Evolutionary conservation across 1,284 basidiomycete genomes (phyloP).

Genomic region (Cutaneotrichosporon dermatis): DNA sequence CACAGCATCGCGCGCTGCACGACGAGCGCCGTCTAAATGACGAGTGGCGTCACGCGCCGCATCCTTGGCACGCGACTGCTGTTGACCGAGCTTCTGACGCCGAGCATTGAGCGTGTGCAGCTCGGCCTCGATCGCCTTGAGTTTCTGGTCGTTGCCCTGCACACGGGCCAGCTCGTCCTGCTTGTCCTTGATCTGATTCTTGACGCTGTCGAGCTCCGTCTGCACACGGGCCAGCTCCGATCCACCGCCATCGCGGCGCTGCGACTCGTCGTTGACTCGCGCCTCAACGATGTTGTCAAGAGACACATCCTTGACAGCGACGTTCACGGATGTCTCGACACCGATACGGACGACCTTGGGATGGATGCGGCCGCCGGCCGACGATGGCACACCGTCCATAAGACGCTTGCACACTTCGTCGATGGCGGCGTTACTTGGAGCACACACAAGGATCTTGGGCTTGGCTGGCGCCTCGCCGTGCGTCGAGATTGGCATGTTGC

Average conservation of each 20-base stretch:
- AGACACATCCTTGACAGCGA: slow-evolving; percentile 78
- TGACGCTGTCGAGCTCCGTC: slow-evolving; percentile 64
- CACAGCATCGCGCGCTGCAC: slow-evolving; percentile 70
- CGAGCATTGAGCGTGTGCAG: slow-evolving; percentile 64
- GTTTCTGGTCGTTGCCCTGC: slow-evolving; percentile 39
- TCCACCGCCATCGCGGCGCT: slow-evolving; percentile 50
- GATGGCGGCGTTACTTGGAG: slow-evolving; percentile 97
- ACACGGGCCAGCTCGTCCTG: slow-evolving; percentile 54
- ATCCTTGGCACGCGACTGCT: slow-evolving; percentile 73
- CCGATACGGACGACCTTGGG: slow-evolving; percentile 89
- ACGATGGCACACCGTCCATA: slow-evolving; percentile 66
- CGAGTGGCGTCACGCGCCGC: slow-evolving; percentile 67
- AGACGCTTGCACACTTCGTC: slow-evolving; percentile 91
- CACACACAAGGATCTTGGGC: slow-evolving; percentile 84
- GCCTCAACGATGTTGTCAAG: slow-evolving; percentile 81
- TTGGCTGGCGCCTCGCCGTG: slow-evolving; percentile 55
- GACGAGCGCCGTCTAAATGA: slow-evolving; percentile 69
- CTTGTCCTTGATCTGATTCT: slow-evolving; percentile 60
- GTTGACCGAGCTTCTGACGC: slow-evolving; percentile 61
- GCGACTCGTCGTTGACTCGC: slow-evolving; percentile 58
- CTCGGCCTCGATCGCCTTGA: slow-evolving; percentile 60
- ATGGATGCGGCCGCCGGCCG: slow-evolving; percentile 56
- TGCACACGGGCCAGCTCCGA: slow-evolving; percentile 58
- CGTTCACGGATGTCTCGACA: slow-evolving; percentile 70
- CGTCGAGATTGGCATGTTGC: slow-evolving; percentile 54